Percentiles rank a stretch among this genome's conserved stretches.
Evolutionary conservation across 2,329 filamentous ascomycete genomes (phyloP).

Genomic region (Stagonosporopsis rhizophila): DNA sequence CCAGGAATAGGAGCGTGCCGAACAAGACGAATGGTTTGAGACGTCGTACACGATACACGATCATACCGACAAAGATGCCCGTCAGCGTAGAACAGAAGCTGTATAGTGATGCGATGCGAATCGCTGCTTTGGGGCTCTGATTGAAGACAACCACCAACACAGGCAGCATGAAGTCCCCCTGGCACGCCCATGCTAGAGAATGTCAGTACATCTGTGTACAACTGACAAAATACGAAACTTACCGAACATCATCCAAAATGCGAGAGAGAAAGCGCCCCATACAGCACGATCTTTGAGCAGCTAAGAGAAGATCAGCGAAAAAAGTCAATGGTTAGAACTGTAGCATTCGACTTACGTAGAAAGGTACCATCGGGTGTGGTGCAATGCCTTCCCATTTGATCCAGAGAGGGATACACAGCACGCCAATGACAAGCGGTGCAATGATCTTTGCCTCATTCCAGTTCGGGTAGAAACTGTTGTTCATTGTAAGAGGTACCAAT

Average conservation of each 20-base stretch:
- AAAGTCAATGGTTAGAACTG: neutral
- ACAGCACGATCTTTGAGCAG: slow-evolving; percentile 68
- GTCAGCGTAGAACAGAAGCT: slow-evolving; percentile 64
- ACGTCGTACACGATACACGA: slow-evolving; percentile 62
- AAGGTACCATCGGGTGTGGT: slow-evolving; percentile 64
- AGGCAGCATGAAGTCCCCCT: slow-evolving; percentile 70
- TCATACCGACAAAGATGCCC: slow-evolving; percentile 63
- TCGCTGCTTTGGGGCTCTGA: slow-evolving; percentile 63
- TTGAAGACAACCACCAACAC: slow-evolving; percentile 68
- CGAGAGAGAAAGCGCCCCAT: slow-evolving; percentile 68
- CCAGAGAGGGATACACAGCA: slow-evolving; percentile 59
- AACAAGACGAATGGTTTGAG: slow-evolving; percentile 68
- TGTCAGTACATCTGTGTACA: neutral
- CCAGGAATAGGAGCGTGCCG: slow-evolving; percentile 67
- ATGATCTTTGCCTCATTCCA: slow-evolving; percentile 62
- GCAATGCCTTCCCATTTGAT: slow-evolving; percentile 62
- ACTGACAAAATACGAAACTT: neutral
- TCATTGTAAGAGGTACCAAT: slow-evolving; percentile 62
- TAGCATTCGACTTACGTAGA: slow-evolving; percentile 50
- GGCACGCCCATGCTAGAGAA: slow-evolving; percentile 49
- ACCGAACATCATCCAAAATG: slow-evolving; percentile 32
- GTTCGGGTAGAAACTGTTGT: slow-evolving; percentile 55
- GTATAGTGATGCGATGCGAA: slow-evolving; percentile 67
- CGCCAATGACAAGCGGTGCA: slow-evolving; percentile 59
- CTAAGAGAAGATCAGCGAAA: slow-evolving; percentile 17